These are phyloP conservation scores for Nakazawaea wickerhamii DNA, from an alignment of 805 yeast genomes.

Conservation along the genomic window DNA sequence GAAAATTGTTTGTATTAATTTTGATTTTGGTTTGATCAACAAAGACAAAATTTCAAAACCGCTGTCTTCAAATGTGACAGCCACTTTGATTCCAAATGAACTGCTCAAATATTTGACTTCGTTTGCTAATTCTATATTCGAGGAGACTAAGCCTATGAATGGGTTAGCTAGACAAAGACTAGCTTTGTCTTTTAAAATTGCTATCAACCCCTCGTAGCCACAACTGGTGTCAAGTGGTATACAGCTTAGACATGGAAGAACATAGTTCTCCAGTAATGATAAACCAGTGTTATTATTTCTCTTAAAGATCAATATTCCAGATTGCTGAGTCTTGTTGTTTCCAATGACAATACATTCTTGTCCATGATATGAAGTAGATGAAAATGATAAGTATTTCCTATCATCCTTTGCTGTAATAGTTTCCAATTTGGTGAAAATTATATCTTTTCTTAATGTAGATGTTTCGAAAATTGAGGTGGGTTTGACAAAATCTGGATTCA, in stretches of 20 bases:
- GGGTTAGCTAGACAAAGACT: slow-evolving; percentile 48
- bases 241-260: slow-evolving; percentile 27
- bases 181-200: slow-evolving; percentile 32
- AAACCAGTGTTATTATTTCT: slow-evolving; percentile 22
- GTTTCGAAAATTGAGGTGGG: slow-evolving; percentile 23
- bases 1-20: slow-evolving; percentile 40
- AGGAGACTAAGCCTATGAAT: slow-evolving; percentile 43
- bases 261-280: slow-evolving; percentile 5
- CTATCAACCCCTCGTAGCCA: slow-evolving; percentile 38
- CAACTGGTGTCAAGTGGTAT: slow-evolving; percentile 28
- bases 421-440: slow-evolving; percentile 60
- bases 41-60: slow-evolving; percentile 29
- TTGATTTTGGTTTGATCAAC: slow-evolving; percentile 38
- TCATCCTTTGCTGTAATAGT: slow-evolving; percentile 30
- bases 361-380: slow-evolving; percentile 38
- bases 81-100: slow-evolving; percentile 21
- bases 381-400: slow-evolving; percentile 27
- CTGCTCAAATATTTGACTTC: slow-evolving; percentile 19
- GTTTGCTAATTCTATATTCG: slow-evolving; percentile 21
- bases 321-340: slow-evolving; percentile 34
- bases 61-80: slow-evolving; percentile 18
- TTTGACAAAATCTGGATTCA: slow-evolving; percentile 22
- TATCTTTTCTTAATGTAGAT: slow-evolving; percentile 50
- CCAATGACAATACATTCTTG: slow-evolving; percentile 60
- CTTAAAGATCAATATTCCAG: slow-evolving; percentile 47